Percentiles rank a stretch among this genome's conserved stretches.
These are phyloP conservation scores for Pilasporangium apinafurcum DNA, from an alignment of 352 stramenopile species.

Conservation along the genomic window DNA sequence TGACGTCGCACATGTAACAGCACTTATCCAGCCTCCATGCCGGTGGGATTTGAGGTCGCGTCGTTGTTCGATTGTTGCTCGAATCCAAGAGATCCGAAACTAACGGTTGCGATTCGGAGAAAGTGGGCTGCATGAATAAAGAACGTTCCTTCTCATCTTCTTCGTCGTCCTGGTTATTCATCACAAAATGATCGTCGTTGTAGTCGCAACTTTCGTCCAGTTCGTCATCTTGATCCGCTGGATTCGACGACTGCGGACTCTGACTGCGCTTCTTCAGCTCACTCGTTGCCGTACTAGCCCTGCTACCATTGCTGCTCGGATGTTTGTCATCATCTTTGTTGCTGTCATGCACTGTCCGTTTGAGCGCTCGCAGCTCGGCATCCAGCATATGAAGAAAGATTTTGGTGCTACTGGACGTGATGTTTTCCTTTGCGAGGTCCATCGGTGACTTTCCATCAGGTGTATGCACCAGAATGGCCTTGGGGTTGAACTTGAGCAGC, in stretches of 20 bases:
- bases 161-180: not conserved
- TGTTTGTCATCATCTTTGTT: not conserved
- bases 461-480: slow-evolving; percentile 36
- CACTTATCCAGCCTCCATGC: slow-evolving; percentile 49
- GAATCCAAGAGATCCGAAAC: slow-evolving; percentile 6
- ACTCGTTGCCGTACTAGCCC: slow-evolving; percentile 2
- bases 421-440: slow-evolving; percentile 31
- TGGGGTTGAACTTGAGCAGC: slow-evolving; percentile 61
- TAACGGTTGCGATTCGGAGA: slow-evolving; percentile 12
- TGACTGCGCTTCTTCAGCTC: not conserved
- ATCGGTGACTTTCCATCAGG: slow-evolving; percentile 41
- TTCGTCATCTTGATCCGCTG: not conserved
- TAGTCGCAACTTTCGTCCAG: not conserved
- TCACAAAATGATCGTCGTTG: not conserved
- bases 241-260: not conserved
- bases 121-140: not conserved
- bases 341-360: slow-evolving; percentile 5
- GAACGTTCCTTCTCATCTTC: no score
- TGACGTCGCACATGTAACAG: slow-evolving; percentile 61
- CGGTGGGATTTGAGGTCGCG: slow-evolving; percentile 13
- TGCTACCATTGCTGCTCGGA: slow-evolving; percentile 5
- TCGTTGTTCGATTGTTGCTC: slow-evolving; percentile 7
- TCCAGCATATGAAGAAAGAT: slow-evolving; percentile 39
- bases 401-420: slow-evolving; percentile 14
- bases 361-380: slow-evolving; percentile 15